phyloP scores from a whole-genome alignment of 2,329 filamentous ascomycete genomes.

The Elsinoe fawcettii region DNA sequence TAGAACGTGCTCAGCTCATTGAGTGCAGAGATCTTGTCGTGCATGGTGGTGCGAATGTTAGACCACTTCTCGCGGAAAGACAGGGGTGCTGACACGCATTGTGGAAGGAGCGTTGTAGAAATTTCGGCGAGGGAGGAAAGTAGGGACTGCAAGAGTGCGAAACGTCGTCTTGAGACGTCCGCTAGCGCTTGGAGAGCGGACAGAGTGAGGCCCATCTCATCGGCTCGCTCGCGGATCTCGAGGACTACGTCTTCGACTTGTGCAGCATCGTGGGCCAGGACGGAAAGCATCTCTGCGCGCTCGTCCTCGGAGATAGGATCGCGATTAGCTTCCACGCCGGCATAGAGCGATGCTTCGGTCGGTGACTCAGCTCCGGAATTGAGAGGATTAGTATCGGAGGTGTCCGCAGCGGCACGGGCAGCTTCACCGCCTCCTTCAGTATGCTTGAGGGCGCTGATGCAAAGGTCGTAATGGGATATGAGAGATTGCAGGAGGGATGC shows the following conservation, averaged over 20 bases:
- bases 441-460: constrained; percentile 81
- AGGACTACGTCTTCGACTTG: constrained; percentile 56
- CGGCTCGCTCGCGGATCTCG: constrained; percentile 65
- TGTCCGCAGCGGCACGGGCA: constrained; percentile 30
- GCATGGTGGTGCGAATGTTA: constrained; percentile 63
- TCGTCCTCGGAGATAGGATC: constrained; percentile 66
- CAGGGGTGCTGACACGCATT: constrained; percentile 56
- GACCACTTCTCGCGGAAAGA: constrained; percentile 62
- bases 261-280: constrained; percentile 63
- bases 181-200: constrained; percentile 57
- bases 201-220: constrained; percentile 68
- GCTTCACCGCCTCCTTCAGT: constrained; percentile 58
- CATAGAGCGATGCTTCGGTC: constrained; percentile 59
- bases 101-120: constrained; percentile 56
- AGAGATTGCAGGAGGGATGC: constrained; percentile 72
- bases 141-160: constrained; percentile 53
- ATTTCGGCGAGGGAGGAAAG: constrained; percentile 62
- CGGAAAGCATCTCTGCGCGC: constrained; percentile 70
- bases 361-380: constrained; percentile 37
- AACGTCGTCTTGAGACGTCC: constrained; percentile 47
- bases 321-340: constrained; percentile 32
- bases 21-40: constrained; percentile 64
- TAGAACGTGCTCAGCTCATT: constrained; percentile 74
- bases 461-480: constrained; percentile 84
- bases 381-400: neutral